These are phyloP conservation scores for Botryotinia narcissicola DNA, from an alignment of 2,329 filamentous ascomycete species.

Conservation along the genomic window DNA sequence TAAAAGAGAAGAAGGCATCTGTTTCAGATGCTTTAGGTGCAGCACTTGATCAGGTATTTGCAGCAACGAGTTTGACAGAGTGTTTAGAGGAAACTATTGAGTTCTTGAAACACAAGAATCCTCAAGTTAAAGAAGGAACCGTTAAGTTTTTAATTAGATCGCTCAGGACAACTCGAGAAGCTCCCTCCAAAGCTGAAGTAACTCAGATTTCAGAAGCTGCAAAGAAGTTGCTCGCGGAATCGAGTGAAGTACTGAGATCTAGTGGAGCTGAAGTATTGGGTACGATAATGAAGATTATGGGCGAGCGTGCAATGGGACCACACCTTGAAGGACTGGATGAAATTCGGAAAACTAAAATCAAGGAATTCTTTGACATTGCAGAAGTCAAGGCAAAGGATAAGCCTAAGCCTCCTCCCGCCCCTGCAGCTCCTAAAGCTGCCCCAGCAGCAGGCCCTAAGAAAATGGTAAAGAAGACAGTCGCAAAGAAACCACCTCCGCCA, in stretches of 20 bases:
- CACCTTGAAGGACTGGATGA: slow-evolving; percentile 92
- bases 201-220: slow-evolving; percentile 80
- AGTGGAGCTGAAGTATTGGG: slow-evolving; percentile 90
- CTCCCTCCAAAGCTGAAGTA: slow-evolving; percentile 81
- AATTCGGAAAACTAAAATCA: slow-evolving; percentile 92
- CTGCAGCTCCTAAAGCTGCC: slow-evolving; percentile 55
- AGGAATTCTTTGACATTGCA: slow-evolving; percentile 81
- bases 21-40: slow-evolving; percentile 85
- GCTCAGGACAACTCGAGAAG: slow-evolving; percentile 76
- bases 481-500: slow-evolving; percentile 49
- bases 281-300: slow-evolving; percentile 97
- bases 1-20: slow-evolving; percentile 94
- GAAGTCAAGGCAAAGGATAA: slow-evolving; percentile 89
- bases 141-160: slow-evolving; percentile 91
- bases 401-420: slow-evolving; percentile 73
- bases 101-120: slow-evolving; percentile 90
- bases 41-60: slow-evolving; percentile 71
- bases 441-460: slow-evolving; percentile 47
- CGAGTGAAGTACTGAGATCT: slow-evolving; percentile 78
- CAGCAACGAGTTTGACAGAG: slow-evolving; percentile 70
- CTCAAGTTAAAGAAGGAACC: slow-evolving; percentile 93
- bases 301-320: slow-evolving; percentile 90
- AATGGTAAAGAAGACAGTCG: slow-evolving; percentile 40
- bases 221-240: slow-evolving; percentile 88
- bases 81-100: slow-evolving; percentile 88